Evolutionary conservation across 257 asterid species (phyloP).

Genomic region (Plantago ovata): DNA sequence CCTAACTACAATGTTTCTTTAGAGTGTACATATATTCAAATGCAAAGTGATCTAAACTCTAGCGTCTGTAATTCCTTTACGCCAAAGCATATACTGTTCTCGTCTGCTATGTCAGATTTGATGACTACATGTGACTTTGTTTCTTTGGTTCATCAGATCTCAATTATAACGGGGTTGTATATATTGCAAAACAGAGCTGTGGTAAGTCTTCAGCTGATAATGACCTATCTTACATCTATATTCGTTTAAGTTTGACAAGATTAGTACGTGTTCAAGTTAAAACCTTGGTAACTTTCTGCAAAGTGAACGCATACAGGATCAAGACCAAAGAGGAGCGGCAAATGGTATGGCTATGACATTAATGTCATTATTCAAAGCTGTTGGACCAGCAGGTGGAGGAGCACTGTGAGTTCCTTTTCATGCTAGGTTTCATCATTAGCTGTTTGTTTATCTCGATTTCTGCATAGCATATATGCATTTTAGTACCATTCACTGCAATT

Average conservation of each 20-base stretch:
- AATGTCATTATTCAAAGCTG: conserved; percentile 1
- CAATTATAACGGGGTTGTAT: conserved; percentile 36
- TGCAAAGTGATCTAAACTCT: no score
- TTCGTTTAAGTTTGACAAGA: not conserved
- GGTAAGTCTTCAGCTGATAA: conserved; percentile 21
- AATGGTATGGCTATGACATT: not conserved
- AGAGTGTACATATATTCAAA: no score
- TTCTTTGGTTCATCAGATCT: conserved; percentile 23
- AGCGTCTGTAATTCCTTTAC: not conserved
- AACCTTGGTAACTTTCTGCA: not conserved
- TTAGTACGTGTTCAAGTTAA: not conserved
- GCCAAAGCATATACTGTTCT: no score
- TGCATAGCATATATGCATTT: no score
- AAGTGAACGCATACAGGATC: not conserved
- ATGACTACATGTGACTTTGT: no score
- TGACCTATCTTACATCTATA: no score
- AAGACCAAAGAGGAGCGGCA: conserved; percentile 3
- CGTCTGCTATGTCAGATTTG: no score
- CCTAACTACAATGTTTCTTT: no score
- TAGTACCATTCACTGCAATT: no score
- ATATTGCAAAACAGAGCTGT: conserved; percentile 42
- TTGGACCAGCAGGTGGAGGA: conserved; percentile 3
- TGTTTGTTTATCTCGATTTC: no score
- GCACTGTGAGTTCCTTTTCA: not conserved
- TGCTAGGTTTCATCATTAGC: not conserved